Conservation (phyloP, 495 filamentous ascomycete genomes). For the Penicillium goetzii region DNA sequence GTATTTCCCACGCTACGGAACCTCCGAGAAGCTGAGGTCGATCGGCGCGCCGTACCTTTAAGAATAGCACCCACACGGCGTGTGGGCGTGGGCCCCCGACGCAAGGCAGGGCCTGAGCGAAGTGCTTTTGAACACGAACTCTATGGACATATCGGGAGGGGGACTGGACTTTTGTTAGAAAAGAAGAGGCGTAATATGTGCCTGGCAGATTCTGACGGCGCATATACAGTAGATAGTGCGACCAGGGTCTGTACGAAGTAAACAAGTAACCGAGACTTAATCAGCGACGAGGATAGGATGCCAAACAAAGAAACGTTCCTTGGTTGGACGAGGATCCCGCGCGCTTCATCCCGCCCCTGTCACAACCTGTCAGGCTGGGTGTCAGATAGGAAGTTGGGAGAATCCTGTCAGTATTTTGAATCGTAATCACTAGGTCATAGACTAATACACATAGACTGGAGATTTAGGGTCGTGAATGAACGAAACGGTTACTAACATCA, state of each 20-base stretch:
- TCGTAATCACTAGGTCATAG: background rate
- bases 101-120: conserved; percentile 27
- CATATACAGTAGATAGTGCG: conserved; percentile 9
- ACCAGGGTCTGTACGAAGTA: conserved; percentile 12
- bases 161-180: background rate
- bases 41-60: conserved; percentile 26
- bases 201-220: background rate
- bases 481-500: conserved; percentile 3
- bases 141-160: background rate
- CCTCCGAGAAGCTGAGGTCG: conserved; percentile 24
- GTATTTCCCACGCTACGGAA: conserved; percentile 13
- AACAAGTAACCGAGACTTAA: background rate
- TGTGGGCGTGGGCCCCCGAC: conserved; percentile 17
- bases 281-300: conserved; percentile 5
- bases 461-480: background rate
- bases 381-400: background rate
- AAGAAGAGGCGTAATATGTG: background rate
- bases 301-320: conserved; percentile 22
- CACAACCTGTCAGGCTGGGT: conserved; percentile 8
- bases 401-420: background rate
- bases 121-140: conserved; percentile 14
- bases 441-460: background rate
- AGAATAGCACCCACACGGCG: conserved; percentile 30
- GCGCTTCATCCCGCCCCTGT: conserved; percentile 18
- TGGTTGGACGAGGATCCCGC: conserved; percentile 23